Conservation (phyloP, 31 red algal species). For the Bonnemaisonia californica region DNA sequence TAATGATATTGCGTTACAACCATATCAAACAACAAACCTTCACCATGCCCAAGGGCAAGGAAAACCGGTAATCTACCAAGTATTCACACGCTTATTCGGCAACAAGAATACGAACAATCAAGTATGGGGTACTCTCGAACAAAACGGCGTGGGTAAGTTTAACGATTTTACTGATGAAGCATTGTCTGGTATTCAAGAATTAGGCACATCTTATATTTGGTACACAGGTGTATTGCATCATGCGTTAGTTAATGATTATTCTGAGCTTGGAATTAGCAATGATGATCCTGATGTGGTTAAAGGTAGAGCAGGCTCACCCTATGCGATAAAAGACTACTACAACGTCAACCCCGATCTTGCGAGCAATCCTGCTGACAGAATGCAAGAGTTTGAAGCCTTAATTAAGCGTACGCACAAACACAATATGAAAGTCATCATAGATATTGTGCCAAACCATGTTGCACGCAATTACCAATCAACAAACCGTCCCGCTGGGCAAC, state of each 20-base stretch:
- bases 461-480: background rate
- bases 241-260: background rate
- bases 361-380: background rate
- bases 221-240: conserved; percentile 7
- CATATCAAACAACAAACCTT: too few species aligned
- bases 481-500: background rate
- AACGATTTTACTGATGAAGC: background rate
- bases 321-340: conserved; percentile 4
- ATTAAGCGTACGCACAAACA: background rate
- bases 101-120: background rate
- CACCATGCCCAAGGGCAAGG: too few species aligned
- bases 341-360: conserved; percentile 12
- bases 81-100: background rate
- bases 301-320: conserved; percentile 4
- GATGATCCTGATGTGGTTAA: background rate
- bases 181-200: background rate
- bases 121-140: background rate
- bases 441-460: conserved; percentile 11
- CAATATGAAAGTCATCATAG: background rate
- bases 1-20: too few species aligned
- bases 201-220: conserved; percentile 12
- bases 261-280: background rate
- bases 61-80: conserved; percentile 14
- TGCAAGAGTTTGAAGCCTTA: conserved; percentile 9
- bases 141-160: conserved; percentile 1